Conservation (phyloP, 306 rosid species). For the Ochetophila trinervis region DNA sequence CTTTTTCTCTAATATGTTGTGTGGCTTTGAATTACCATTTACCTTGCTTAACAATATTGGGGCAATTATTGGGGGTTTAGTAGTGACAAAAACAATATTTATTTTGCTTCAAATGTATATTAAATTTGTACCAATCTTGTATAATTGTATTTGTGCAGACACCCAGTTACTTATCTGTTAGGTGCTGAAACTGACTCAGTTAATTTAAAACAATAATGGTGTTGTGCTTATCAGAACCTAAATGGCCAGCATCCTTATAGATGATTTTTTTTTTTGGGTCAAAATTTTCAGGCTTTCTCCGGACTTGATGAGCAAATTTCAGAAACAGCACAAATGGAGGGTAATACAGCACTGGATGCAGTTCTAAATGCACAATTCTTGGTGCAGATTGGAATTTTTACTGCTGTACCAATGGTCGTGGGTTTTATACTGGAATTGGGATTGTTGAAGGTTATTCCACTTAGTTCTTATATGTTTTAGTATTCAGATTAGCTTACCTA, state of each 20-base stretch:
- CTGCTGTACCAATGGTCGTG: constrained; percentile 91
- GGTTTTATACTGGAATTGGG: constrained; percentile 96
- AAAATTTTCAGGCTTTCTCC: constrained; percentile 74
- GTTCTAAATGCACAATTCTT: constrained; percentile 94
- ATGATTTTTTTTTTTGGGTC: constrained; percentile 8
- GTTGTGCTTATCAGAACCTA: background rate
- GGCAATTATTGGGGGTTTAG: background rate
- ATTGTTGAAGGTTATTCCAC: constrained; percentile 68
- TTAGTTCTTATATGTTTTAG: background rate
- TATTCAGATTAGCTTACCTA: background rate
- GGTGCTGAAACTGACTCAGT: background rate
- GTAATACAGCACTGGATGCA: constrained; percentile 81
- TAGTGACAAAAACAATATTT: too few species aligned
- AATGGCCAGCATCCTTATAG: background rate
- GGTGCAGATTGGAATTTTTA: constrained; percentile 94
- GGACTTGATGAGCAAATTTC: constrained; percentile 76
- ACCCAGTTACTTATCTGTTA: background rate
- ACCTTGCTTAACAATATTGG: background rate
- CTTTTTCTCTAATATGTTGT: background rate
- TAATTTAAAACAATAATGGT: background rate
- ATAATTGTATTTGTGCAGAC: background rate
- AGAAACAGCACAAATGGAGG: constrained; percentile 42
- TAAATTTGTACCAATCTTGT: background rate
- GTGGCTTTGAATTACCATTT: background rate
- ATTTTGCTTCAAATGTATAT: too few species aligned